A percentile compares a stretch with the other conserved stretches of the same genome.
These are phyloP conservation scores for Pisolithus sp. DNA, from an alignment of 768 basidiomycete genomes.

Conservation along the genomic window DNA sequence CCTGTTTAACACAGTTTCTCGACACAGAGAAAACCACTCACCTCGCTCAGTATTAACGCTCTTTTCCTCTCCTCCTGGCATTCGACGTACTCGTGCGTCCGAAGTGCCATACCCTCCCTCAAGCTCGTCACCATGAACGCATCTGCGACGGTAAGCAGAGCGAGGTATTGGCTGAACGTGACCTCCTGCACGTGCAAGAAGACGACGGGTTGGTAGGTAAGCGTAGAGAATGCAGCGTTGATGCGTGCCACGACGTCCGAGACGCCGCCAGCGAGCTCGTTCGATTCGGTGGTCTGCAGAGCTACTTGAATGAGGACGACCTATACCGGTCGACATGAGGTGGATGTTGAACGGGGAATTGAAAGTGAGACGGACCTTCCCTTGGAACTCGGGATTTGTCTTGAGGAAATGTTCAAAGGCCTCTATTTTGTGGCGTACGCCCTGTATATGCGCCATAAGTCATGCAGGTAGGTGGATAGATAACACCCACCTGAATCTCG, in stretches of 20 bases:
- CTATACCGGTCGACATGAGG: constrained; percentile 22
- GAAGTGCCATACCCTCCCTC: constrained; percentile 82
- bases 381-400: constrained; percentile 71
- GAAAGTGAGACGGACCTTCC: constrained; percentile 41
- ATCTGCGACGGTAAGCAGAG: constrained; percentile 74
- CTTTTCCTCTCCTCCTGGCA: constrained; percentile 68
- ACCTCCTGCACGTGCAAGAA: constrained; percentile 81
- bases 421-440: constrained; percentile 75
- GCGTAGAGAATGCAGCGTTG: constrained; percentile 75
- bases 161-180: constrained; percentile 82
- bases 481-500: constrained; percentile 54
- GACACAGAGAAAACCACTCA: constrained; percentile 21
- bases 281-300: constrained; percentile 71
- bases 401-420: constrained; percentile 82
- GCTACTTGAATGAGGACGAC: constrained; percentile 85
- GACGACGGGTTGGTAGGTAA: constrained; percentile 84
- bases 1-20: background rate
- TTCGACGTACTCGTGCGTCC: constrained; percentile 78
- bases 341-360: background rate
- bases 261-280: constrained; percentile 68
- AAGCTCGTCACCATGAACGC: constrained; percentile 81
- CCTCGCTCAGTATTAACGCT: constrained; percentile 76
- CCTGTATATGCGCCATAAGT: constrained; percentile 28
- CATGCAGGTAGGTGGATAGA: background rate
- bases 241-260: constrained; percentile 69